Percentiles rank a stretch among this genome's conserved stretches.
Conservation (phyloP, 225 moss, liverwort and hornwort genomes). For the Polytrichum commune region DNA sequence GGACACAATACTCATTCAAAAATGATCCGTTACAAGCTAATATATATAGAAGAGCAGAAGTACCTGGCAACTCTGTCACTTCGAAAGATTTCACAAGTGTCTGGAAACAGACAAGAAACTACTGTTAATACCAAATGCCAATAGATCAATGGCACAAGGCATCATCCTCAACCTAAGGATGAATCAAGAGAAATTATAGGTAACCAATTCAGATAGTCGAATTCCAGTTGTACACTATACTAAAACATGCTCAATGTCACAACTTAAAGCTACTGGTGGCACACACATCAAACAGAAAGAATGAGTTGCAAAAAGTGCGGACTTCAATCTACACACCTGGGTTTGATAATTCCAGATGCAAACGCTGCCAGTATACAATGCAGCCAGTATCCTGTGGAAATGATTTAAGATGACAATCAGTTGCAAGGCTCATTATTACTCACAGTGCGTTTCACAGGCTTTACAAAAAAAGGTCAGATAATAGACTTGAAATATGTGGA, state of each 20-base stretch:
- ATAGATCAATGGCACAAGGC: neutral
- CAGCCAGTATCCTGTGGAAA: constrained; percentile 74
- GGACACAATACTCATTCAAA: too few species aligned
- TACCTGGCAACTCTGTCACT: constrained; percentile 86
- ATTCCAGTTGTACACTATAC: too few species aligned
- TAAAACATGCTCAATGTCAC: too few species aligned
- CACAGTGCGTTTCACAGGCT: neutral
- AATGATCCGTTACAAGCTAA: too few species aligned
- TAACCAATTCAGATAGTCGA: too few species aligned
- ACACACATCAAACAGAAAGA: too few species aligned
- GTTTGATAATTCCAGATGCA: constrained; percentile 96
- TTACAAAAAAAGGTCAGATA: neutral
- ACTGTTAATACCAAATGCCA: neutral
- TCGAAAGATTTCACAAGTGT: constrained; percentile 85
- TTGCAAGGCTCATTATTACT: neutral
- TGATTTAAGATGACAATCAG: neutral
- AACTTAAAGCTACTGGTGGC: too few species aligned
- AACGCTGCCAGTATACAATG: constrained; percentile 86
- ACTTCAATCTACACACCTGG: constrained; percentile 41
- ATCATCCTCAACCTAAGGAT: too few species aligned
- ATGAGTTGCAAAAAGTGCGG: too few species aligned
- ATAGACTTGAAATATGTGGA: neutral
- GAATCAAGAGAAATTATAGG: too few species aligned
- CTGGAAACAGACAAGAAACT: constrained; percentile 28
- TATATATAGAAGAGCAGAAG: too few species aligned